Conservation (phyloP, 495 filamentous ascomycete species). For the Stereocaulon alpinum region DNA sequence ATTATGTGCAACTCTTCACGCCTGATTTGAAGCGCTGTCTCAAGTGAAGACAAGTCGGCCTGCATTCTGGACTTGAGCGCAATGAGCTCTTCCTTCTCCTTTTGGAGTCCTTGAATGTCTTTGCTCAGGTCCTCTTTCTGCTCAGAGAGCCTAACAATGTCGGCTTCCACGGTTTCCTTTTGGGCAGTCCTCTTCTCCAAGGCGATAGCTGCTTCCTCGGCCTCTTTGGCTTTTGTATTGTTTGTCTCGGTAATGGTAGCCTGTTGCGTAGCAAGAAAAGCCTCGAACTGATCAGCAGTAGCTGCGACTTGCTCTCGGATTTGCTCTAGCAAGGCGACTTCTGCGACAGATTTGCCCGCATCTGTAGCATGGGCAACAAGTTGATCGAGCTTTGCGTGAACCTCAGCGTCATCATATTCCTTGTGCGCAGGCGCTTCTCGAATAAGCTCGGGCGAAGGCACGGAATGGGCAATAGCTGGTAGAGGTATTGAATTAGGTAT, state of each 20-base stretch:
- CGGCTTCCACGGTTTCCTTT: constrained; percentile 65
- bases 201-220: constrained; percentile 70
- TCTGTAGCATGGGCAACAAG: constrained; percentile 53
- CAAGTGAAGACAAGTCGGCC: constrained; percentile 75
- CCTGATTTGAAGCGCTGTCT: constrained; percentile 78
- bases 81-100: constrained; percentile 60
- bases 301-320: constrained; percentile 82
- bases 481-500: constrained; percentile 43
- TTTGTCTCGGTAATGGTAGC: constrained; percentile 67
- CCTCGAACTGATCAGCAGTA: constrained; percentile 77
- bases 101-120: constrained; percentile 46
- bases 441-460: constrained; percentile 29
- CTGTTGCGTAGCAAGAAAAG: constrained; percentile 73
- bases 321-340: constrained; percentile 71
- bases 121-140: constrained; percentile 54
- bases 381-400: constrained; percentile 80
- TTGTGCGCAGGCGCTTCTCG: constrained; percentile 28
- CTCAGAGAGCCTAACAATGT: constrained; percentile 52
- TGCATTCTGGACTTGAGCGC: constrained; percentile 65
- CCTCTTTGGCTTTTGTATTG: constrained; percentile 66
- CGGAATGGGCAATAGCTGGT: constrained; percentile 35
- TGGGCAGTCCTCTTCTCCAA: constrained; percentile 70
- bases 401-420: constrained; percentile 56
- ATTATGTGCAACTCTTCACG: constrained; percentile 84
- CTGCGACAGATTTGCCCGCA: constrained; percentile 36